phyloP scores from a whole-genome alignment of 1,139 yeast species.

The Hyphopichia burtonii region DNA sequence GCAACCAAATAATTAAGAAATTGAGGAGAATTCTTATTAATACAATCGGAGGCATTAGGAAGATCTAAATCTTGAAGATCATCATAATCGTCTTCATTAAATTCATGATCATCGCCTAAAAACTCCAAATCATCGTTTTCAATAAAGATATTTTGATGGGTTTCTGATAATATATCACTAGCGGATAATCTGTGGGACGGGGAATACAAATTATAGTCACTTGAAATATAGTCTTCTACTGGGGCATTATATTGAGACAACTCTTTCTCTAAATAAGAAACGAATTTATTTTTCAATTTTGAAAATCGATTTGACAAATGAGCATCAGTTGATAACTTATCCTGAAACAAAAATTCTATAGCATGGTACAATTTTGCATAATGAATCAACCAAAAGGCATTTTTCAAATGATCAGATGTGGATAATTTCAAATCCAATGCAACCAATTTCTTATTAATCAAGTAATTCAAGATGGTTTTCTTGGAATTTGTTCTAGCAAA shows the following conservation, averaged over 20 bases:
- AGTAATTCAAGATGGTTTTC: constrained; percentile 23
- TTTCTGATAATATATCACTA: constrained; percentile 9
- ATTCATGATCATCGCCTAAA: constrained; percentile 16
- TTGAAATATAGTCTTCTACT: not conserved
- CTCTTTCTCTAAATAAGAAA: constrained; percentile 21
- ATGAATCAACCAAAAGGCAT: constrained; percentile 31
- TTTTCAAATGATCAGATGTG: constrained; percentile 11
- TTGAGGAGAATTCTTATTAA: constrained; percentile 21
- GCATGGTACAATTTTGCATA: constrained; percentile 38
- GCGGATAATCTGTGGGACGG: constrained; percentile 12
- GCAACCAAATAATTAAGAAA: constrained; percentile 35
- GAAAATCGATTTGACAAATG: constrained; percentile 18
- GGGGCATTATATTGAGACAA: constrained; percentile 22
- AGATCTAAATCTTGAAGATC: constrained; percentile 1
- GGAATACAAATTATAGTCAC: not conserved
- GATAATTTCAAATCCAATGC: constrained; percentile 23
- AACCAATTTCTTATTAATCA: constrained; percentile 28
- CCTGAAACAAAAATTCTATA: constrained; percentile 23
- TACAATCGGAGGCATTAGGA: not conserved
- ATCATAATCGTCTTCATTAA: constrained; percentile 12
- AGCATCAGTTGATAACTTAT: constrained; percentile 16
- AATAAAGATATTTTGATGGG: not conserved
- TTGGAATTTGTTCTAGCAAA: constrained; percentile 15
- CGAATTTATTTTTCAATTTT: constrained; percentile 24
- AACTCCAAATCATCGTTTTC: constrained; percentile 12